Conservation (phyloP, 2,329 filamentous ascomycete genomes). For the Cordyceps javanica region DNA sequence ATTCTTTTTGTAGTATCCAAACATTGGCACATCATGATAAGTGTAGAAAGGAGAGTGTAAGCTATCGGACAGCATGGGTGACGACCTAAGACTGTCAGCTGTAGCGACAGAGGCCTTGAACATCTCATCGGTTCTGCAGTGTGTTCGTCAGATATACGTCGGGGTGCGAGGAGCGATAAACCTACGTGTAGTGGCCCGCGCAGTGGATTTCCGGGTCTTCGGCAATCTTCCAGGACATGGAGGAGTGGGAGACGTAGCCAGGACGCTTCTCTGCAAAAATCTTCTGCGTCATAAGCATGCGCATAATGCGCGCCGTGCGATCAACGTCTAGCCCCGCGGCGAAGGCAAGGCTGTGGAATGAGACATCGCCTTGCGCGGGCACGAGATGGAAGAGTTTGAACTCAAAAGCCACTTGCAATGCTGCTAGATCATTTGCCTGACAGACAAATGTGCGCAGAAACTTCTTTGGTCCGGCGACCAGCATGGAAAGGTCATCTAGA, state of each 20-base stretch:
- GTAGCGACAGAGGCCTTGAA: too few relatives aligned
- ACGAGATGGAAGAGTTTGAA: slow-evolving; percentile 23
- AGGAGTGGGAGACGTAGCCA: too few relatives aligned
- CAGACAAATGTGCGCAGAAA: slow-evolving; percentile 2
- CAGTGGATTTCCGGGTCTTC: too few relatives aligned
- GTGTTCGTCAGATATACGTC: too few relatives aligned
- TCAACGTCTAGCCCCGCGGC: slow-evolving; percentile 20
- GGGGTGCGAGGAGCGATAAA: too few relatives aligned
- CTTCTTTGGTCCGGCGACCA: slow-evolving; percentile 13
- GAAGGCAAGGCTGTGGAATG: slow-evolving; percentile 16
- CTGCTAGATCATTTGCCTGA: slow-evolving; percentile 18
- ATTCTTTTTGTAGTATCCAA: too few relatives aligned
- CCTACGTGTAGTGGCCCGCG: too few relatives aligned
- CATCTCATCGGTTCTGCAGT: too few relatives aligned
- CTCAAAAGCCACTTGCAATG: slow-evolving; percentile 20
- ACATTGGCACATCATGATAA: slow-evolving; percentile 15
- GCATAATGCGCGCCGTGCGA: slow-evolving; percentile 17
- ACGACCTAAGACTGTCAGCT: too few relatives aligned
- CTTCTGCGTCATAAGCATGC: slow-evolving; percentile 19
- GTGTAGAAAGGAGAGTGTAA: too few relatives aligned
- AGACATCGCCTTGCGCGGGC: slow-evolving; percentile 16
- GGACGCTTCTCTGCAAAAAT: too few relatives aligned
- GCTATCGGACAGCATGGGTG: too few relatives aligned
- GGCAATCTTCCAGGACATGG: slow-evolving; percentile 15
- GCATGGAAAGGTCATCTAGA: slow-evolving; percentile 14